Conservation (phyloP, 2,329 filamentous ascomycete genomes). For the Achaetomium macrosporum region DNA sequence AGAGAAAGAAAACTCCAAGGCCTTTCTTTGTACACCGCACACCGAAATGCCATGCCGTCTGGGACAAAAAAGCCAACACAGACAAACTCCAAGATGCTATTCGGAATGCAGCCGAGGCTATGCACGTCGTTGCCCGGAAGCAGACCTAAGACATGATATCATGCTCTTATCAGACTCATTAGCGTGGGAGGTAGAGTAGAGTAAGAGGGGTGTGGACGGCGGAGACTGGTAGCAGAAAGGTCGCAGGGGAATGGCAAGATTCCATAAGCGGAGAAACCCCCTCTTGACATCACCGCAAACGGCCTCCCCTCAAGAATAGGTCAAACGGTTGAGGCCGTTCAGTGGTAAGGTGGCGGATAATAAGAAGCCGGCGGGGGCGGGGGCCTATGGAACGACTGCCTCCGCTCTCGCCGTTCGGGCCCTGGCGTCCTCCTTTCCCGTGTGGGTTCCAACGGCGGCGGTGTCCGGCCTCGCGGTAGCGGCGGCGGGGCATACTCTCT, state of each 20-base stretch:
- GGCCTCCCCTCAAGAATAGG: no score
- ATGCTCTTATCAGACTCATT: slow-evolving; percentile 16
- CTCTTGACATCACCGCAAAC: no score
- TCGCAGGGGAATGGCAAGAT: background rate
- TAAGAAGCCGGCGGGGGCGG: slow-evolving; percentile 23
- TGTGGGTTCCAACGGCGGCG: slow-evolving; percentile 31
- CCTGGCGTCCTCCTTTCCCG: slow-evolving; percentile 37
- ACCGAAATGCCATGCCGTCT: background rate
- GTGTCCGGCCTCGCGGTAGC: slow-evolving; percentile 32
- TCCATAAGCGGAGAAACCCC: no score
- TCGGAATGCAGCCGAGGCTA: slow-evolving; percentile 13
- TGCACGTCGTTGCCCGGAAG: slow-evolving; percentile 13
- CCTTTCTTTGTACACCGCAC: background rate
- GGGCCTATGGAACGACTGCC: slow-evolving; percentile 21
- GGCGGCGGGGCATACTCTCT: slow-evolving; percentile 19
- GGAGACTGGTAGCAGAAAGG: slow-evolving; percentile 13
- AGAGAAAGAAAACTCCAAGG: background rate
- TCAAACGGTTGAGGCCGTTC: background rate
- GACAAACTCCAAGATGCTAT: slow-evolving; percentile 11
- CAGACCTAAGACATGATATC: slow-evolving; percentile 6
- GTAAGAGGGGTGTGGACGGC: slow-evolving; percentile 20
- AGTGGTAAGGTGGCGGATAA: slow-evolving; percentile 15
- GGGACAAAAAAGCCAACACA: background rate
- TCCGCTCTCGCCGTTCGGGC: slow-evolving; percentile 21
- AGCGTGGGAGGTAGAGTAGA: slow-evolving; percentile 15